Percentiles rank a stretch among this genome's conserved stretches.
phyloP scores from a whole-genome alignment of 129 eudicot genomes.

The Tanacetum coccineum region DNA sequence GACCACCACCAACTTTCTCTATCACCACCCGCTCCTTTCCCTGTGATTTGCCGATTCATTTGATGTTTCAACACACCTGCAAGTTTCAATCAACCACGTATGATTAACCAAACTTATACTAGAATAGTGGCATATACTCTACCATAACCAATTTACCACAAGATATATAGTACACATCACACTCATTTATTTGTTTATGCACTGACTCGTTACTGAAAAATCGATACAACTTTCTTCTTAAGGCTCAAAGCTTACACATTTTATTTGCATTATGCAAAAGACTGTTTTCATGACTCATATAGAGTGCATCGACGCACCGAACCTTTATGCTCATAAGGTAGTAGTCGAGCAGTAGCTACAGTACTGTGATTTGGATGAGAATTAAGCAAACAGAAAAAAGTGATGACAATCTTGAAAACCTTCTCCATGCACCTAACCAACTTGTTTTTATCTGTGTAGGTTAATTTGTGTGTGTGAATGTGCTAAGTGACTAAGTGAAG shows the following conservation, averaged over 20 bases:
- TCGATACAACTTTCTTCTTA: too few species aligned
- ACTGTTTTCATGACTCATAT: too few species aligned
- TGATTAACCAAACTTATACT: background rate
- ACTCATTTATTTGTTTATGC: too few species aligned
- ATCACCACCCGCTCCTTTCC: conserved; percentile 6
- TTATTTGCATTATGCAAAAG: too few species aligned
- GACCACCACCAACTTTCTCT: conserved; percentile 30
- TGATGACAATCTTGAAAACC: conserved; percentile 30
- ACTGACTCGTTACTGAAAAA: too few species aligned
- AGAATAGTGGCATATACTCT: background rate
- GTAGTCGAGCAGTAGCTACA: conserved; percentile 10
- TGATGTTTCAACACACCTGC: conserved; percentile 24
- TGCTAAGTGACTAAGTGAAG: background rate
- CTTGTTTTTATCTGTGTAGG: background rate
- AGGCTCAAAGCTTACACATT: too few species aligned
- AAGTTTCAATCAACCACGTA: background rate
- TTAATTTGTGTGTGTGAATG: background rate
- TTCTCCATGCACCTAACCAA: conserved; percentile 31
- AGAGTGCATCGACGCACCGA: background rate
- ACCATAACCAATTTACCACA: background rate
- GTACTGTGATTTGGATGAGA: conserved; percentile 9
- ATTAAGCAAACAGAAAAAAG: conserved; percentile 32
- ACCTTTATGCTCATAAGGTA: conserved; percentile 22
- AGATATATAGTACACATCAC: too few species aligned
- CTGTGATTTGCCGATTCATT: conserved; percentile 8